phyloP scores from a whole-genome alignment of 108 stramenopile species.

The Discostella pseudostelligera region DNA sequence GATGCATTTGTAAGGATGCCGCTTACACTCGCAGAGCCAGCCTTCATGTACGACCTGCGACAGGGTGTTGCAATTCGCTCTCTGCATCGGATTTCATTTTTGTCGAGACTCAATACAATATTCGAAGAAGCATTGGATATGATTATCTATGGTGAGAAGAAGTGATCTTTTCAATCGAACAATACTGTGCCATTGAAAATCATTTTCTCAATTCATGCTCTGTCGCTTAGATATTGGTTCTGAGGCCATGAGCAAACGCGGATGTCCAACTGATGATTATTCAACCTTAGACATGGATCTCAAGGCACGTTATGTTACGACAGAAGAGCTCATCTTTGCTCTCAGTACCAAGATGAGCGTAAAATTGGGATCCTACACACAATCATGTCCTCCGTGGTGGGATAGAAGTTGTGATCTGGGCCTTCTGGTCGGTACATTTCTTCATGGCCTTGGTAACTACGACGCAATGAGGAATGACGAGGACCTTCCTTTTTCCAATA shows the following conservation, averaged over 20 bases:
- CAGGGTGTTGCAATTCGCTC: slow-evolving; percentile 67
- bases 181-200: too few species aligned
- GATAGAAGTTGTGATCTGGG: slow-evolving; percentile 80
- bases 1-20: slow-evolving; percentile 65
- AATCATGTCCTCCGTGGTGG: slow-evolving; percentile 74
- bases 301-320: slow-evolving; percentile 66
- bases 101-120: slow-evolving; percentile 61
- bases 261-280: slow-evolving; percentile 65
- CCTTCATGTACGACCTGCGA: slow-evolving; percentile 57
- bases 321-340: slow-evolving; percentile 69
- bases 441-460: slow-evolving; percentile 86
- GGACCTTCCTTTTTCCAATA: slow-evolving; percentile 61
- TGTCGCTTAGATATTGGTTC: slow-evolving; percentile 48
- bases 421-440: slow-evolving; percentile 76
- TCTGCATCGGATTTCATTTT: slow-evolving; percentile 65
- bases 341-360: slow-evolving; percentile 39
- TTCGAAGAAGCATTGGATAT: slow-evolving; percentile 60
- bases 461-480: slow-evolving; percentile 79
- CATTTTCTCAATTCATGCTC: too few species aligned
- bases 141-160: slow-evolving; percentile 43
- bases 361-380: slow-evolving; percentile 23
- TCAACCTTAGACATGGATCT: slow-evolving; percentile 69
- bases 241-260: slow-evolving; percentile 76
- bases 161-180: not conserved
- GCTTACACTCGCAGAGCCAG: slow-evolving; percentile 60